Evolutionary conservation across 2,329 filamentous ascomycete species (phyloP).

Genomic region (Ophiostoma novo-ulmi): DNA sequence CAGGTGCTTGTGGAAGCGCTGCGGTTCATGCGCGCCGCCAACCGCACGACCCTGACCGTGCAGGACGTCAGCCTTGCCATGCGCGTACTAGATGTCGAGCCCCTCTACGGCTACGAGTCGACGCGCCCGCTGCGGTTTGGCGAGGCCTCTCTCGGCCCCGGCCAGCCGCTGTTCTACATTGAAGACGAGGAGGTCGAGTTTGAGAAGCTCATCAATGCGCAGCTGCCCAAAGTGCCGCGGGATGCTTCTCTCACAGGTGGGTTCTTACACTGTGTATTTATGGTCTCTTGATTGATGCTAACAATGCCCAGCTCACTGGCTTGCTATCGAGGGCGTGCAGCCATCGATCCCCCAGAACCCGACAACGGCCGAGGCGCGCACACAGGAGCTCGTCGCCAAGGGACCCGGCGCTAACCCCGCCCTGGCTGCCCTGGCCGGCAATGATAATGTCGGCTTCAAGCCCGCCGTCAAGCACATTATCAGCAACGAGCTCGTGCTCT

Average conservation of each 20-base stretch:
- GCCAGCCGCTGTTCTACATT: constrained; percentile 92
- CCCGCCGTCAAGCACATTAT: constrained; percentile 93
- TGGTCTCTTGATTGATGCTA: background rate
- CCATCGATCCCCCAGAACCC: constrained; percentile 96
- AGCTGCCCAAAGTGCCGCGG: constrained; percentile 86
- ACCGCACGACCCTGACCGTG: constrained; percentile 79
- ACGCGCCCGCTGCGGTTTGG: constrained; percentile 84
- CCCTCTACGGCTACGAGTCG: constrained; percentile 92
- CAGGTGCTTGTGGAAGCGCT: constrained; percentile 91
- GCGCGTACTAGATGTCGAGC: constrained; percentile 83
- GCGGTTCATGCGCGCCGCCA: constrained; percentile 90
- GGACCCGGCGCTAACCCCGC: constrained; percentile 82
- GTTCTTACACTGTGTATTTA: background rate
- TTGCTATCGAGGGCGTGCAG: constrained; percentile 94
- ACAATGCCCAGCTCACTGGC: constrained; percentile 82
- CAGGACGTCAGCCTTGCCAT: constrained; percentile 86
- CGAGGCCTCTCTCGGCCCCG: constrained; percentile 86
- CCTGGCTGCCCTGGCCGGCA: constrained; percentile 62
- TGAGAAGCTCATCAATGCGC: constrained; percentile 96
- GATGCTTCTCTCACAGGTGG: constrained; percentile 65
- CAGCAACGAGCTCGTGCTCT: constrained; percentile 90
- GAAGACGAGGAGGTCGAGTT: constrained; percentile 99
- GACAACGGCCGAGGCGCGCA: constrained; percentile 73
- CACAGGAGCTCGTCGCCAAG: constrained; percentile 83
- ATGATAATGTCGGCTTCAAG: constrained; percentile 77